Conservation (phyloP, 495 filamentous ascomycete genomes). For the Xylaria venustula region DNA sequence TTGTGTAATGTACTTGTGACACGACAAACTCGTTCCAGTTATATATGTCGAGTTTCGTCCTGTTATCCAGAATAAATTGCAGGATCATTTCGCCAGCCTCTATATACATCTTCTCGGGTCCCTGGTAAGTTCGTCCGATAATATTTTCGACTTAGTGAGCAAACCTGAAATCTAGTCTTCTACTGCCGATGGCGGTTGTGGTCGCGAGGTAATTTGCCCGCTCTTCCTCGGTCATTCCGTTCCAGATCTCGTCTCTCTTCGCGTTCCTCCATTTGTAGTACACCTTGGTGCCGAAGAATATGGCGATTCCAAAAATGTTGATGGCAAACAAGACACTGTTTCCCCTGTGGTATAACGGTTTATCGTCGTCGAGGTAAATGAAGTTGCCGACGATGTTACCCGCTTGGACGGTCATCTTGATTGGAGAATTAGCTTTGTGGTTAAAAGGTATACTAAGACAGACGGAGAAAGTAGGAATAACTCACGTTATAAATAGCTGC, state of each 20-base stretch:
- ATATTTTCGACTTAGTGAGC: slow-evolving; percentile 31
- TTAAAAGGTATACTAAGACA: neutral
- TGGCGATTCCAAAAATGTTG: slow-evolving; percentile 28
- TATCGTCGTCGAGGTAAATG: slow-evolving; percentile 60
- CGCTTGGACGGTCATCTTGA: slow-evolving; percentile 62
- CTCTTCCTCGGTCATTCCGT: slow-evolving; percentile 39
- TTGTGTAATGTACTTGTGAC: too few relatives aligned
- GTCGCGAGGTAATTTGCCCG: slow-evolving; percentile 34
- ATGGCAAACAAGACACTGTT: slow-evolving; percentile 64
- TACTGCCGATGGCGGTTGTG: slow-evolving; percentile 38
- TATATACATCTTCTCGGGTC: neutral
- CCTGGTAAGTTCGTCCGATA: too few relatives aligned
- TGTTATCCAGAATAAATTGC: neutral
- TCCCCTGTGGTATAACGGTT: slow-evolving; percentile 62
- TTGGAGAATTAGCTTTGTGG: neutral
- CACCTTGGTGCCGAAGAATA: slow-evolving; percentile 38
- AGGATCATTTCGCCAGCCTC: neutral
- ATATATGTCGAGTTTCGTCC: neutral
- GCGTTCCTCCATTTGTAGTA: slow-evolving; percentile 48
- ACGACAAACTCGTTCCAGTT: neutral
- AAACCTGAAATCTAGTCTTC: slow-evolving; percentile 48
- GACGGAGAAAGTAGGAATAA: neutral
- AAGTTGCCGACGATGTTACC: slow-evolving; percentile 51
- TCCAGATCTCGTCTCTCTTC: slow-evolving; percentile 38
- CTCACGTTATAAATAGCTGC: slow-evolving; percentile 60